phyloP scores from a whole-genome alignment of 176 grass and related monocot species.

The Canna indica region DNA sequence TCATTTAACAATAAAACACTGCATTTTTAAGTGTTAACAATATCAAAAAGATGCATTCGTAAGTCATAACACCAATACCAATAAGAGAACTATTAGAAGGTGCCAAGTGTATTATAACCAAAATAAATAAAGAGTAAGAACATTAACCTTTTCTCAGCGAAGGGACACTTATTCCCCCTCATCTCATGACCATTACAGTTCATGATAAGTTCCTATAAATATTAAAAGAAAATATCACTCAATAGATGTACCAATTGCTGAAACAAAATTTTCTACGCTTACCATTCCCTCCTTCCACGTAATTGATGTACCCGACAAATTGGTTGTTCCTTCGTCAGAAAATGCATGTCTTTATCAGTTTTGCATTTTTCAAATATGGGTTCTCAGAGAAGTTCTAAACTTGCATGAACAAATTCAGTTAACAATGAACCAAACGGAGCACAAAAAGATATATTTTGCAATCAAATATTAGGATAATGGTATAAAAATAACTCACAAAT shows the following conservation, averaged over 20 bases:
- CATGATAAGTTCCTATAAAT: conserved; percentile 37
- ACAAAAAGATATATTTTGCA: background rate
- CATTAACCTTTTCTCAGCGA: conserved; percentile 74
- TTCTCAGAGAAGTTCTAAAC: conserved; percentile 75
- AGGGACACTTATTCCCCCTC: conserved; percentile 66
- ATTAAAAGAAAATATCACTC: conserved; percentile 32
- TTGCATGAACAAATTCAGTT: conserved; percentile 18
- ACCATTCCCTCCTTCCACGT: conserved; percentile 99
- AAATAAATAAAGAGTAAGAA: background rate
- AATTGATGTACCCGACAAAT: conserved; percentile 60
- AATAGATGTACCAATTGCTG: no score
- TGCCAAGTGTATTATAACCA: background rate
- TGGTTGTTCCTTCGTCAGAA: conserved; percentile 73
- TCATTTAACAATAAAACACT: no score
- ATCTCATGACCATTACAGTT: conserved; percentile 49
- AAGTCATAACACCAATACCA: background rate
- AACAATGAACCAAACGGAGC: background rate
- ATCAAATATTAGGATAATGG: background rate
- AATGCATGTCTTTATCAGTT: conserved; percentile 78
- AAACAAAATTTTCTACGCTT: conserved; percentile 1
- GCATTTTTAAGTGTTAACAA: no score
- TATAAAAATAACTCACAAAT: conserved; percentile 34
- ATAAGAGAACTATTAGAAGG: background rate
- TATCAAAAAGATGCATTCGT: no score
- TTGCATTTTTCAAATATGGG: conserved; percentile 68